Evolutionary conservation across 768 basidiomycete genomes (phyloP).

Genomic region (Suillus lakei): DNA sequence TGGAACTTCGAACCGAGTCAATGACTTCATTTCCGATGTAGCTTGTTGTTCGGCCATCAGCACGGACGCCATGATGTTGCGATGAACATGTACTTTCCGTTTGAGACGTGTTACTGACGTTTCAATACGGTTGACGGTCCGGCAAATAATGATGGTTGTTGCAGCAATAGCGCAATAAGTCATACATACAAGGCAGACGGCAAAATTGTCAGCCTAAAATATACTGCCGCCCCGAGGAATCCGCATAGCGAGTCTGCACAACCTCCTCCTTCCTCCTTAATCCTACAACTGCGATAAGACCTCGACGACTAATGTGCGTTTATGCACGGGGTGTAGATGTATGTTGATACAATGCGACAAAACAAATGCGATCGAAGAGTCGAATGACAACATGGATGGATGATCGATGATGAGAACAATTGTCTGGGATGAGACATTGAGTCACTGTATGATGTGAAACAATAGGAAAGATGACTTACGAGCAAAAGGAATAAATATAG

Average conservation of each 20-base stretch:
- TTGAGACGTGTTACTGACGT: constrained; percentile 18
- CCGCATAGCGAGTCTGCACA: constrained; percentile 27
- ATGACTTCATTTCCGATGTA: constrained; percentile 2
- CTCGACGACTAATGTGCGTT: constrained; percentile 36
- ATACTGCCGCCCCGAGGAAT: constrained; percentile 14
- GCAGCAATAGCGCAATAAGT: constrained; percentile 10
- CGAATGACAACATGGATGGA: constrained; percentile 34
- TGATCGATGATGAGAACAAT: constrained; percentile 21
- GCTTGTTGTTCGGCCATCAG: background rate
- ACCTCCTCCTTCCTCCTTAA: constrained; percentile 14
- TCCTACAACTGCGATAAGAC: constrained; percentile 32
- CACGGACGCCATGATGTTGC: constrained; percentile 14
- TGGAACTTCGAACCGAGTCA: constrained; percentile 6
- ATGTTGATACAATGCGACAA: constrained; percentile 38
- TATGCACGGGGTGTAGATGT: constrained; percentile 39
- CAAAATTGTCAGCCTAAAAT: constrained; percentile 29
- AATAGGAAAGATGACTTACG: constrained; percentile 23
- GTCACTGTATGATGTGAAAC: constrained; percentile 3
- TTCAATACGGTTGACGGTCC: constrained; percentile 20
- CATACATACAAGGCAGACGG: constrained; percentile 38
- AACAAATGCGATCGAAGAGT: constrained; percentile 37
- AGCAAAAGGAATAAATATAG: constrained; percentile 33
- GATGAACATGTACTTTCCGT: background rate
- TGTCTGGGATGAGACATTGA: constrained; percentile 17
- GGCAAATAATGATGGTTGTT: constrained; percentile 16